Evolutionary conservation across 73 alveolate genomes (phyloP), one percentile per base, ranked within the genome.

Genomic region (Uronychia setigera): DNA sequence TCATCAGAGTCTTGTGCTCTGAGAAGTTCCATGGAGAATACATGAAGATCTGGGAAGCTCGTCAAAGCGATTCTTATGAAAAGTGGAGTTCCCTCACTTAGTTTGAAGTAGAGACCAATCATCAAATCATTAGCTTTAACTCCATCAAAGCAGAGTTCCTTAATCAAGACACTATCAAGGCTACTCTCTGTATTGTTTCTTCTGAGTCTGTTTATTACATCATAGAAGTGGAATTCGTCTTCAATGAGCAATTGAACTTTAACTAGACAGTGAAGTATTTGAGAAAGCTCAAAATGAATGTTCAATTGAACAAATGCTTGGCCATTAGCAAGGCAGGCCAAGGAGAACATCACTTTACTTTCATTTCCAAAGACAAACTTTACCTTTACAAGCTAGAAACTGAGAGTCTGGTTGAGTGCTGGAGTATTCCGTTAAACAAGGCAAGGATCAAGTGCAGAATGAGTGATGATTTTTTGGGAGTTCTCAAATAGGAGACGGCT

Each of bases 391-490:
- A 46, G 19, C 67, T 46, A 19, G 67, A 46, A 46, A 11, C 67
- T 46, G 5, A 46, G 67, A 46, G 67, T 19, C 67, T 46, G 5
- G 67, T 11, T 5, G 67, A 46, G 67, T 46, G 67, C 67, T 26
- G 27, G 31, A 81, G 80, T 26, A 31, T 32, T 32, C 80, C 81
- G 27, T 74, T 78, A 35, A 79, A 84, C 28, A 34, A 59, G 1
- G 28, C 60, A 31, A 28, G 31, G 1, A 57, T 77, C 78, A 83
- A 82, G 35, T 80, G 83, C 59, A 33, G 35, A n/a, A 29, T 76
- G 26, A 80, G 85, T 29, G 32, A 75, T 26, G 89, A 89, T 29
- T 84, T 78, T 76, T 57, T 83, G 25, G 87, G 89, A 35, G 77
- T 89, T 33, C 67, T 89, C 76, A 46, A 77, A 58, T 34, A 78